These are phyloP conservation scores for Vitis rupestris DNA, from an alignment of 164 flowering plant genomes.

Conservation along the genomic window DNA sequence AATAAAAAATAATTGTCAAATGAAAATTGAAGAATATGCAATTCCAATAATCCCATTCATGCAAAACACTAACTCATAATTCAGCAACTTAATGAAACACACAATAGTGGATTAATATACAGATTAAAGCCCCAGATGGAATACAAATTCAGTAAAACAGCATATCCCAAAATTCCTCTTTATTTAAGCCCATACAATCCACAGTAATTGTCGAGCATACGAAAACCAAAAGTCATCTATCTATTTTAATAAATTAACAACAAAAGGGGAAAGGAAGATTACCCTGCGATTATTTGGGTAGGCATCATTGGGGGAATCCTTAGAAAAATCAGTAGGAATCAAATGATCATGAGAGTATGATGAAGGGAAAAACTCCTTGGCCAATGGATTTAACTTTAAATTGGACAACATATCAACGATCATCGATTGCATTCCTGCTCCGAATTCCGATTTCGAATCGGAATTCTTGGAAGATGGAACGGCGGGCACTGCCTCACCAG, in stretches of 20 bases:
- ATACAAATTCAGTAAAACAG: too few species aligned
- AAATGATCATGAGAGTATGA: conserved; percentile 22
- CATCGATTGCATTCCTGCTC: conserved; percentile 31
- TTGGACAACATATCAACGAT: conserved; percentile 59
- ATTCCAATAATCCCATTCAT: too few species aligned
- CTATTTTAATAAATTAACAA: background rate
- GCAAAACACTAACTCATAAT: too few species aligned
- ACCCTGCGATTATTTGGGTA: conserved; percentile 26
- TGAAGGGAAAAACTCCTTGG: conserved; percentile 62
- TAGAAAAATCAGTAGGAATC: conserved; percentile 10
- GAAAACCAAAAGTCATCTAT: background rate
- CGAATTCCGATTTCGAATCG: conserved; percentile 37
- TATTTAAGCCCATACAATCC: background rate
- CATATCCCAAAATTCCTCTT: too few species aligned
- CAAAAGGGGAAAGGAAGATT: background rate
- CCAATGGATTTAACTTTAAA: conserved; percentile 58
- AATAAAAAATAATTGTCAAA: too few species aligned
- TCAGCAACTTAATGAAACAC: too few species aligned
- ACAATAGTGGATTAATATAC: too few species aligned
- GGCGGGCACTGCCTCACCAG: conserved; percentile 27
- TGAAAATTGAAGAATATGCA: too few species aligned
- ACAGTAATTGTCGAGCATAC: background rate
- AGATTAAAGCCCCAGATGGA: too few species aligned
- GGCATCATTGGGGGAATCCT: conserved; percentile 12
- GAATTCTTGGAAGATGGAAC: conserved; percentile 17